Conservation (phyloP, 1,284 basidiomycete genomes). For the Trichosporon asahii region DNA sequence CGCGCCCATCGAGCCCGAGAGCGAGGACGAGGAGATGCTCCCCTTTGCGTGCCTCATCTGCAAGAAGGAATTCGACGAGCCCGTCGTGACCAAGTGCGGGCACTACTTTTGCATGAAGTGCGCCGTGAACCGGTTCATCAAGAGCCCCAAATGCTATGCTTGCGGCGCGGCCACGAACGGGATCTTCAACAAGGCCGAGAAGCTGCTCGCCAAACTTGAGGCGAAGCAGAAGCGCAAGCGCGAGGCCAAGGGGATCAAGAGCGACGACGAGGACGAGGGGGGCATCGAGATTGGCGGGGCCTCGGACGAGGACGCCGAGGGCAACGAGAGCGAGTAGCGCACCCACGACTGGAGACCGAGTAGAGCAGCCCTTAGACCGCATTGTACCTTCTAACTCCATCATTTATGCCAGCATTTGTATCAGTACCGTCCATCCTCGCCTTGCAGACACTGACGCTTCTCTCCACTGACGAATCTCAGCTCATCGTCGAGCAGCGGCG, state of each 20-base stretch:
- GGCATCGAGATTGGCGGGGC: constrained; percentile 54
- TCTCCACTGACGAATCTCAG: neutral
- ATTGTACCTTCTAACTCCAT: neutral
- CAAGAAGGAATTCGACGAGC: constrained; percentile 88
- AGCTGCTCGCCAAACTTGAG: constrained; percentile 51
- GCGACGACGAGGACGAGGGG: constrained; percentile 30
- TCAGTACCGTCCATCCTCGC: neutral
- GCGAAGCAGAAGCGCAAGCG: constrained; percentile 43
- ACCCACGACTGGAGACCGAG: no score
- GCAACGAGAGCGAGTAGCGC: constrained; percentile 22
- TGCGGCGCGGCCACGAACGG: constrained; percentile 90
- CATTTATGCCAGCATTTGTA: neutral
- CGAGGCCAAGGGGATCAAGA: constrained; percentile 37
- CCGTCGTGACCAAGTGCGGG: constrained; percentile 90
- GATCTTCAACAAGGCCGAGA: constrained; percentile 61
- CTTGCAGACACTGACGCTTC: no score
- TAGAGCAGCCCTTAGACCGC: neutral
- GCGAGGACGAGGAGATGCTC: constrained; percentile 75
- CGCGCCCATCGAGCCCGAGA: constrained; percentile 55
- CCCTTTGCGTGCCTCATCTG: constrained; percentile 98
- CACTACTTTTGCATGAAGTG: constrained; percentile 93
- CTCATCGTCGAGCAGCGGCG: neutral
- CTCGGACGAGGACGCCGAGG: constrained; percentile 41
- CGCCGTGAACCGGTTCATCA: constrained; percentile 87
- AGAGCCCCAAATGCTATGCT: constrained; percentile 92